Base-by-base conservation (phyloP, 768 basidiomycete genomes). In the Termitomyces sp. region DNA sequence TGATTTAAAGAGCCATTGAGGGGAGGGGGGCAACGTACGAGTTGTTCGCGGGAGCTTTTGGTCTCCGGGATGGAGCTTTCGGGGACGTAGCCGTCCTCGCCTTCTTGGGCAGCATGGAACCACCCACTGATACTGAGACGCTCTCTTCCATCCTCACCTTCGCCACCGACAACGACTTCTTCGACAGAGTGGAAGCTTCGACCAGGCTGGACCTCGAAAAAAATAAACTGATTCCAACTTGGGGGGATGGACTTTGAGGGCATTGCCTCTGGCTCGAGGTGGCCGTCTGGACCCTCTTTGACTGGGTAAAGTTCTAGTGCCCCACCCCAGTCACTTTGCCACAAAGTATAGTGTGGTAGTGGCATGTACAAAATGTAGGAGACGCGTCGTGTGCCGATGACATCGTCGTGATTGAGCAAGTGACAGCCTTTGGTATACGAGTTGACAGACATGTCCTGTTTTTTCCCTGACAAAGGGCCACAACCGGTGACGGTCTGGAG, bases 291-390 rank as follows among this genome's bases (percentile, higher is more conserved):
- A n/a, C 80, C 82, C 13, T 74, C 70, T 56, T 79, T 76, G 16
- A 83, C 85, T 3, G 95, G 93, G 71, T 96, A 98, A 20, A 98
- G 82, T 72, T 98, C 96, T 48, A 98, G 82, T 3, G 95, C 90
- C 30, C 96, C 96, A 36, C 96, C 96, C 86, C 90, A 97, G 61
- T 90, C 87, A 47, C 84, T 81, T 68, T 89, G 82, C 96, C 96
- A 98, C 49, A 84, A 78, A 60, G 85, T 78, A 67, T 81, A 82
- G 70, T 79, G 74, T 30, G 89, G 87, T 63, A 88, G 80, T 20
- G 95, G 95, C 82, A 98, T 90, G 75, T 98, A 98, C 51, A 98
- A 86, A 74, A 98, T 96, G 77, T 96, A 98, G 1, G 93, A 95
- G 55, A 98, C 90, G 44, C 93, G 85, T 28, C 96, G 88, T 8